phyloP scores from a whole-genome alignment of 1,139 yeast species.

The Suhomyces bolitotheri region DNA sequence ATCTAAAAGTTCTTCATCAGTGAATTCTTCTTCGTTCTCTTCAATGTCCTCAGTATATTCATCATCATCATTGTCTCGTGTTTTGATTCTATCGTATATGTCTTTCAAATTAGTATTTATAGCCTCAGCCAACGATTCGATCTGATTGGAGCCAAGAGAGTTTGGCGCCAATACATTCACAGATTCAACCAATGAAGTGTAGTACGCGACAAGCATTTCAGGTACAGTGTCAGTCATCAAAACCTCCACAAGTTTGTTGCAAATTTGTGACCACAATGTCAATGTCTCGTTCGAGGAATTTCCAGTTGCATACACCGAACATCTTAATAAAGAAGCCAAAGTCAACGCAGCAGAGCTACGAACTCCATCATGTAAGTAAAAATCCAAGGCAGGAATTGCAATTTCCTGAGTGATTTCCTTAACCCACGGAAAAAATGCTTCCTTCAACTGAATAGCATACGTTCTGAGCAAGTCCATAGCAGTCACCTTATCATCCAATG shows the following conservation, averaged over 20 bases:
- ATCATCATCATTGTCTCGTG: constrained; percentile 69
- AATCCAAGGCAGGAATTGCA: constrained; percentile 84
- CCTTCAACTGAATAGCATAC: constrained; percentile 86
- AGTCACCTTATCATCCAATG: constrained; percentile 86
- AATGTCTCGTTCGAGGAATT: constrained; percentile 55
- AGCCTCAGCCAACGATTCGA: constrained; percentile 58
- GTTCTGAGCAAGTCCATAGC: constrained; percentile 87
- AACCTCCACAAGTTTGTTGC: constrained; percentile 67
- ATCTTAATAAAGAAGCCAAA: constrained; percentile 72
- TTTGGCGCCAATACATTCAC: constrained; percentile 66
- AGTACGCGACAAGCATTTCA: constrained; percentile 78
- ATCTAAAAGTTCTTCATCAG: constrained; percentile 86
- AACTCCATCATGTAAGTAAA: constrained; percentile 91
- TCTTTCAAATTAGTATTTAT: constrained; percentile 65
- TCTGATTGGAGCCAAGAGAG: constrained; percentile 57
- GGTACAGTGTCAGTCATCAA: constrained; percentile 79
- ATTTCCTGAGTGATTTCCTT: constrained; percentile 75
- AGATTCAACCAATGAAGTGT: constrained; percentile 69
- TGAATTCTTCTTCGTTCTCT: constrained; percentile 81
- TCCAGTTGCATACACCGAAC: constrained; percentile 67
- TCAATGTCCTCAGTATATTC: constrained; percentile 73
- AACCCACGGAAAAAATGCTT: constrained; percentile 80
- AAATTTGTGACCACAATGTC: constrained; percentile 71
- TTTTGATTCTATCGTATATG: constrained; percentile 68
- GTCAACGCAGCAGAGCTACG: constrained; percentile 86